Evolutionary conservation across 768 basidiomycete genomes (phyloP).

Genomic region (Boletus tylopilopsis): DNA sequence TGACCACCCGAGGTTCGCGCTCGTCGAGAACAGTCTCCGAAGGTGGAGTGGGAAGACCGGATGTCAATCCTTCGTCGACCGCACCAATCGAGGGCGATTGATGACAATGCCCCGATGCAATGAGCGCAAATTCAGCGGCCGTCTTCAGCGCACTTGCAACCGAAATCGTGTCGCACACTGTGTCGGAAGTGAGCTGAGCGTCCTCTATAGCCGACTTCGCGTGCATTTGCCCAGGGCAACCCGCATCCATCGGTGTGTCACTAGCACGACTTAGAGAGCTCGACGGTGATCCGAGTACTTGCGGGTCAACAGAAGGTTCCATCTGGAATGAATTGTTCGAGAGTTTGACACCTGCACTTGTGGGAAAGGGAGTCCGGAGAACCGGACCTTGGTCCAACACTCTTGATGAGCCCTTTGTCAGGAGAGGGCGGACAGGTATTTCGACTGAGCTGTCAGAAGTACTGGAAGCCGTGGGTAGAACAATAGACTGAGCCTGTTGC

Average conservation of each 20-base stretch:
- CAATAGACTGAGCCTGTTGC: not conserved
- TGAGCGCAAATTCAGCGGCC: not conserved
- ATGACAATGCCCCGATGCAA: not conserved
- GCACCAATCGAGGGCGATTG: not conserved
- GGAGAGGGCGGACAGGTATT: too few relatives aligned
- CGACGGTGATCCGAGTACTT: not conserved
- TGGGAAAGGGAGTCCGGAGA: too few relatives aligned
- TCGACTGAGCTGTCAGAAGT: not conserved
- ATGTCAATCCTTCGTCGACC: not conserved
- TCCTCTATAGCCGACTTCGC: not conserved
- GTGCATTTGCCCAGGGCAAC: not conserved
- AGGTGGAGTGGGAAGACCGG: slow-evolving; percentile 7
- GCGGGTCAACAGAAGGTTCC: not conserved
- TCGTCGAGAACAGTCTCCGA: not conserved
- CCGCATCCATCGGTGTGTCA: not conserved
- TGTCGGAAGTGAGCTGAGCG: not conserved
- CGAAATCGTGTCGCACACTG: not conserved
- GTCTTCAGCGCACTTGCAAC: not conserved
- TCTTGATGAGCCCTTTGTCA: too few relatives aligned
- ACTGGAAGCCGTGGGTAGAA: not conserved
- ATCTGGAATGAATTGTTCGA: not conserved
- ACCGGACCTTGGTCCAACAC: not conserved
- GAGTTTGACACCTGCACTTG: not conserved
- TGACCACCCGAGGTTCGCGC: not conserved
- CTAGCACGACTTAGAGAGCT: not conserved